A percentile compares a stretch with the other conserved stretches of the same genome.
Conservation (phyloP, 1,284 basidiomycete genomes). For the Singerocomus rubriflavus region DNA sequence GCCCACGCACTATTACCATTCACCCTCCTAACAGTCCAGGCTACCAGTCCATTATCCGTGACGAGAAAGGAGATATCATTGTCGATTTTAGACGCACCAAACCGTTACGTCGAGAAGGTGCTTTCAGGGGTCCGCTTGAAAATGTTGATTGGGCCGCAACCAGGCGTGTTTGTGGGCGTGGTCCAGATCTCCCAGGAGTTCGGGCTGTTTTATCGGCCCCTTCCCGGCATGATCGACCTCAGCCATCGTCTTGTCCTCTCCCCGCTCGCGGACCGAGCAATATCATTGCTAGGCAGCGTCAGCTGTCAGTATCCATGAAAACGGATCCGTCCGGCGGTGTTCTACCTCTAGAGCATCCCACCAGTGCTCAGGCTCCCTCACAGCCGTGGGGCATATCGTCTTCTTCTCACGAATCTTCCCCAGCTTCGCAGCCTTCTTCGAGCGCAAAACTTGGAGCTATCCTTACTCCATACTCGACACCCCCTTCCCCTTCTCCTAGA, state of each 20-base stretch:
- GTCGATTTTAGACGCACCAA: slow-evolving; percentile 11
- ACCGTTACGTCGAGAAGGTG: slow-evolving; percentile 23
- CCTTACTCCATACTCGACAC: not conserved
- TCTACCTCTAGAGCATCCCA: not conserved
- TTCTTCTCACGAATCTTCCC: not conserved
- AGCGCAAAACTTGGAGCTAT: not conserved
- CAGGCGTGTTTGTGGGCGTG: slow-evolving; percentile 17
- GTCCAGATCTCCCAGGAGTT: not conserved
- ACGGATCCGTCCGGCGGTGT: slow-evolving; percentile 18
- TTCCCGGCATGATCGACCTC: slow-evolving; percentile 10
- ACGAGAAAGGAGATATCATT: slow-evolving; percentile 21
- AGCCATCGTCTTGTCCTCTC: not conserved
- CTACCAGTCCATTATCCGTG: slow-evolving; percentile 15
- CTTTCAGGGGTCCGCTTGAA: slow-evolving; percentile 17
- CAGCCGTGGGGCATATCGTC: not conserved
- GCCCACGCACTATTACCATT: slow-evolving; percentile 28
- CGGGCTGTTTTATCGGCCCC: slow-evolving; percentile 1
- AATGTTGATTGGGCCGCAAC: slow-evolving; percentile 12
- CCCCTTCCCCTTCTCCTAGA: slow-evolving; percentile 8
- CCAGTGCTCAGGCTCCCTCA: not conserved
- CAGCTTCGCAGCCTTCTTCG: not conserved
- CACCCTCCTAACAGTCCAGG: slow-evolving; percentile 21
- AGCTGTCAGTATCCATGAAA: not conserved
- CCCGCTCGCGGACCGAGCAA: slow-evolving; percentile 2
- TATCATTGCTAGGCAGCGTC: slow-evolving; percentile 11